phyloP scores from a whole-genome alignment of 495 filamentous ascomycete genomes.

The Podospora didyma region DNA sequence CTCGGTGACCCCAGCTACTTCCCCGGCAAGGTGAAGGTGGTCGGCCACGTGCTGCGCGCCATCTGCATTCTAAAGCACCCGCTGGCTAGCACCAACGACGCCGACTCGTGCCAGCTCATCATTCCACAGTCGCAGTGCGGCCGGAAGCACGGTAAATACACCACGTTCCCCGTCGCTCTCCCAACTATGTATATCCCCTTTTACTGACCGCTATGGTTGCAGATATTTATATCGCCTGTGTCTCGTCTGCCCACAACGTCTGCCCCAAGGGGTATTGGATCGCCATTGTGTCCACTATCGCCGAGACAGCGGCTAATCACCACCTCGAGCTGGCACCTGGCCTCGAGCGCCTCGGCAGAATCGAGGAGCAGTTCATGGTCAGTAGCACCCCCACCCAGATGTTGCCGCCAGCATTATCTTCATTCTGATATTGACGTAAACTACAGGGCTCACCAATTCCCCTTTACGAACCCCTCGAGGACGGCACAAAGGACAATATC shows the following conservation, averaged over 20 bases:
- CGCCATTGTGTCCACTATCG: constrained; percentile 95
- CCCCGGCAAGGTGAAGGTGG: constrained; percentile 77
- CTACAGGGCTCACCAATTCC: constrained; percentile 74
- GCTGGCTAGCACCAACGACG: constrained; percentile 76
- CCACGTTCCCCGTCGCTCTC: too few relatives aligned
- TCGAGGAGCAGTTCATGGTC: constrained; percentile 96
- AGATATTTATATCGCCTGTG: constrained; percentile 96
- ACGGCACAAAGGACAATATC: constrained; percentile 83
- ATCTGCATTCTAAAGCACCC: constrained; percentile 98
- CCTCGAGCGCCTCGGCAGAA: constrained; percentile 86
- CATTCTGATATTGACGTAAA: constrained; percentile 13
- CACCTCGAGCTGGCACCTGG: constrained; percentile 92
- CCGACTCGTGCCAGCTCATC: constrained; percentile 91
- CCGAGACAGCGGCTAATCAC: constrained; percentile 87
- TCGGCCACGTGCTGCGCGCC: constrained; percentile 86
- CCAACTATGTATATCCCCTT: too few relatives aligned
- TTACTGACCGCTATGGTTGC: not conserved
- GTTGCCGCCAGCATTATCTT: too few relatives aligned
- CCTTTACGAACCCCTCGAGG: constrained; percentile 86
- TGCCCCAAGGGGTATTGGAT: constrained; percentile 99
- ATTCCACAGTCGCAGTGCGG: constrained; percentile 97
- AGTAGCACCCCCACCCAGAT: constrained; percentile 7
- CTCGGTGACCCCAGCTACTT: constrained; percentile 97
- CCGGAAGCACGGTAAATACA: constrained; percentile 89
- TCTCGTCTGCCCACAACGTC: constrained; percentile 94